Evolutionary conservation across 176 grass and related monocot species (phyloP).

Genomic region (sorghum (Sorghum bicolor)): Sorghum_bicolor_NCBIv3 NC_012877.2:54862001-54862500

Average conservation of each 20-base stretch:
- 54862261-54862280: constrained; percentile 91
- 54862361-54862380: background rate
- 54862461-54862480: constrained; percentile 9
- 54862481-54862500: background rate
- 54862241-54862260: constrained; percentile 62
- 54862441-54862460: constrained; percentile 24
- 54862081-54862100: constrained; percentile 95
- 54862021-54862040: background rate
- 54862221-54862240: constrained; percentile 51
- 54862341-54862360: background rate
- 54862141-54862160: constrained; percentile 69
- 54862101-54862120: constrained; percentile 77
- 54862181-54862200: constrained; percentile 60
- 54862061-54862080: constrained; percentile 52
- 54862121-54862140: constrained; percentile 51
- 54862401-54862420: constrained; percentile 14
- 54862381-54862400: background rate
- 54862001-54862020: background rate
- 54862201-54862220: constrained; percentile 47
- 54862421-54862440: constrained; percentile 18
- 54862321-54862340: background rate
- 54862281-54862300: constrained; percentile 31
- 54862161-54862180: constrained; percentile 98
- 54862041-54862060: constrained; percentile 7
- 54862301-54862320: constrained; percentile 19